Evolutionary conservation across 2,329 filamentous ascomycete species (phyloP).

Genomic region (Microdochium trichocladiopsis): DNA sequence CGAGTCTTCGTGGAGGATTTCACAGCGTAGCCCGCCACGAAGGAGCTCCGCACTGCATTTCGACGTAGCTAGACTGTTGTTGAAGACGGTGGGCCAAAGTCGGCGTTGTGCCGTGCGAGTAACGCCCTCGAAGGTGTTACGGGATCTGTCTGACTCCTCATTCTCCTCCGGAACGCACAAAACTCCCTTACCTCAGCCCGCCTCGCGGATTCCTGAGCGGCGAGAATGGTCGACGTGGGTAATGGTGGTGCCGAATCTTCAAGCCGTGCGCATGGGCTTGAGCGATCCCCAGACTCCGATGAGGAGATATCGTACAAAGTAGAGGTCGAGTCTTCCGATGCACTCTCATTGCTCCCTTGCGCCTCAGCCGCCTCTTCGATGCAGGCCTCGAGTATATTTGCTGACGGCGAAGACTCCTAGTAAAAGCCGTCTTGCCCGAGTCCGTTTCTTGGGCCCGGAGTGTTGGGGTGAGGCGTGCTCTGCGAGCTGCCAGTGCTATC

Average conservation of each 20-base stretch:
- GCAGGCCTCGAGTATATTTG: slow-evolving; percentile 9
- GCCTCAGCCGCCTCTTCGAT: slow-evolving; percentile 7
- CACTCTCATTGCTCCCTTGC: neutral
- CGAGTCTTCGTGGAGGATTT: no score
- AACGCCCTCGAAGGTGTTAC: neutral
- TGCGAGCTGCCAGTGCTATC: slow-evolving; percentile 37
- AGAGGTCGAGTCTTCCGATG: neutral
- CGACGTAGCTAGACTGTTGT: neutral
- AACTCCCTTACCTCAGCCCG: slow-evolving; percentile 15
- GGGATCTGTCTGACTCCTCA: neutral
- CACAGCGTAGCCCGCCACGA: no score
- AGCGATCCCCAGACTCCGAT: neutral
- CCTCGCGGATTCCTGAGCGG: slow-evolving; percentile 16
- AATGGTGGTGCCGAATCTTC: neutral
- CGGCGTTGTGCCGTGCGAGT: neutral
- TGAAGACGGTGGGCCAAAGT: neutral
- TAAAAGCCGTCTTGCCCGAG: slow-evolving; percentile 24
- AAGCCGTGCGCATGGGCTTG: neutral
- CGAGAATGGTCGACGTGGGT: slow-evolving; percentile 7
- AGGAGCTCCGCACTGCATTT: no score
- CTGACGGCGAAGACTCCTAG: slow-evolving; percentile 16
- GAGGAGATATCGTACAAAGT: neutral
- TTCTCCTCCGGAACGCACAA: neutral
- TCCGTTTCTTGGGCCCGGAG: slow-evolving; percentile 18
- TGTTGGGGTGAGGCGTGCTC: slow-evolving; percentile 24